phyloP scores from a whole-genome alignment of 2,329 filamentous ascomycete genomes.

The Trichophyton rubrum region DNA sequence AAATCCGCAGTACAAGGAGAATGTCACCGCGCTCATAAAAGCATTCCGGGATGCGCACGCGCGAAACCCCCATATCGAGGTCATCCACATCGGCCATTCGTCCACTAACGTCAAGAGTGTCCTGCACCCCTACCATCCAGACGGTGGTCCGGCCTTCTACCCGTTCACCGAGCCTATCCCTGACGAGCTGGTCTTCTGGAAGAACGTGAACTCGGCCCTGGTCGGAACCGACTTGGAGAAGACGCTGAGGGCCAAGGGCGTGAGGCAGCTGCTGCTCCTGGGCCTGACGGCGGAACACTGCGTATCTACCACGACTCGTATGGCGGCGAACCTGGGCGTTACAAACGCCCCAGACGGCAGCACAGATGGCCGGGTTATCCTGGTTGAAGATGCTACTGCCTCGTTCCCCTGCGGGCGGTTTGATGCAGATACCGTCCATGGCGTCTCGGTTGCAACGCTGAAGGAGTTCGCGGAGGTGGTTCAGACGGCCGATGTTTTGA shows the following conservation, averaged over 20 bases:
- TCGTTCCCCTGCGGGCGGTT: conserved; percentile 33
- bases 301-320: conserved; percentile 37
- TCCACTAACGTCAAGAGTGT: conserved; percentile 25
- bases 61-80: conserved; percentile 16
- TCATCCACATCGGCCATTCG: conserved; percentile 38
- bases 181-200: conserved; percentile 31
- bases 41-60: conserved; percentile 23
- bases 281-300: conserved; percentile 41
- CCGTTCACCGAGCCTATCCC: conserved; percentile 22
- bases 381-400: conserved; percentile 38
- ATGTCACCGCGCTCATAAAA: conserved; percentile 29
- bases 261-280: conserved; percentile 30
- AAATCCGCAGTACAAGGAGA: conserved; percentile 35
- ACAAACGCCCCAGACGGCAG: conserved; percentile 17
- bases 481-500: conserved; percentile 27
- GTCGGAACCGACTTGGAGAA: conserved; percentile 34
- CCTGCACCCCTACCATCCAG: conserved; percentile 26
- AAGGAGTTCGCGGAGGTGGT: conserved; percentile 36
- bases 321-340: conserved; percentile 37
- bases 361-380: conserved; percentile 26
- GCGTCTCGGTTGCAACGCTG: conserved; percentile 34
- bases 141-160: conserved; percentile 19
- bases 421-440: conserved; percentile 37
- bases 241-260: conserved; percentile 22
- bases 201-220: conserved; percentile 37